These are phyloP conservation scores for Nicotiana benthamiana DNA, from an alignment of 257 asterid genomes.

Conservation along the genomic window DNA sequence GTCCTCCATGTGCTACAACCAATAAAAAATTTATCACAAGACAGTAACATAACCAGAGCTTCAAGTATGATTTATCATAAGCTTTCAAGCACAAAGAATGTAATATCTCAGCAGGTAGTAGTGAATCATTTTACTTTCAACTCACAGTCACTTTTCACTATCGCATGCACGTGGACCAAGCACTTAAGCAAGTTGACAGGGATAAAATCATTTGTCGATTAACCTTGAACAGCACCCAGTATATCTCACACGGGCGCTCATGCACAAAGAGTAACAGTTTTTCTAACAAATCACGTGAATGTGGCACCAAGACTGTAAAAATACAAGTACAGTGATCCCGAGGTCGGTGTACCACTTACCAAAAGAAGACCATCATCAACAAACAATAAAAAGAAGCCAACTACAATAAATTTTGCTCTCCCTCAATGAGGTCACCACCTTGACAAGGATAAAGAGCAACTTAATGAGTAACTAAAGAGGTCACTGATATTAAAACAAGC, in stretches of 20 bases:
- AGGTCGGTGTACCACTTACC: not conserved
- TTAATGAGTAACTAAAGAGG: not conserved
- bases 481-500: not conserved
- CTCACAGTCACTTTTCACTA: not conserved
- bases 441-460: not conserved
- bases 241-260: not conserved
- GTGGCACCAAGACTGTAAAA: not conserved
- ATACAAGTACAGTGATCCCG: not conserved
- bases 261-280: not conserved
- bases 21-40: constrained; percentile 2
- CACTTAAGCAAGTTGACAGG: not conserved
- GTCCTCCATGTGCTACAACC: constrained; percentile 53
- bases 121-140: not conserved
- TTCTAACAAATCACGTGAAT: not conserved
- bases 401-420: not conserved
- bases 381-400: not conserved
- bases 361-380: not conserved
- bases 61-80: not conserved
- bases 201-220: not conserved
- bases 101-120: not conserved
- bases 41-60: constrained; percentile 5
- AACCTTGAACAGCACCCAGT: not conserved
- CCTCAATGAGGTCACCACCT: not conserved
- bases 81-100: not conserved
- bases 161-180: not conserved